Conservation (phyloP, 305 asterid genomes). For the Salvia sclarea region DNA sequence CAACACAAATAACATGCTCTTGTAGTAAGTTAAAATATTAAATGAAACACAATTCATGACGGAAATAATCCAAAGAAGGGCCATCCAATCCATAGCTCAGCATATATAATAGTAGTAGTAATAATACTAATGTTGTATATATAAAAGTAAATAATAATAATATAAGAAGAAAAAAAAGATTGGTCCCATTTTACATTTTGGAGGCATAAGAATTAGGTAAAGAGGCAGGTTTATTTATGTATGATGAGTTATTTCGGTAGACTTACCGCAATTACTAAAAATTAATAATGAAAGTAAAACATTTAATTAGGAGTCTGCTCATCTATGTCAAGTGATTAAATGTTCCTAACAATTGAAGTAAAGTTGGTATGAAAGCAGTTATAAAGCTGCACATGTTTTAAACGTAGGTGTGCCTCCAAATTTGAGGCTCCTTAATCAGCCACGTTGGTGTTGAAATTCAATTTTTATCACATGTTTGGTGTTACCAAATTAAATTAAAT, state of each 20-base stretch:
- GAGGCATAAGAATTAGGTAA: conserved; percentile 25
- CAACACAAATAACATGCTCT: not conserved
- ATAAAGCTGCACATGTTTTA: conserved; percentile 29
- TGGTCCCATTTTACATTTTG: conserved; percentile 24
- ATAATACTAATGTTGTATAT: not conserved
- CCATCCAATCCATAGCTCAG: too few relatives aligned
- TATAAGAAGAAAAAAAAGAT: not conserved
- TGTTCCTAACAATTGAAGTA: conserved; percentile 22
- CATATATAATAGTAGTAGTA: too few relatives aligned
- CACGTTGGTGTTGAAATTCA: conserved; percentile 22
- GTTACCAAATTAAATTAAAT: conserved; percentile 2
- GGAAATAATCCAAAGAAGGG: not conserved
- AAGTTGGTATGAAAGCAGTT: conserved; percentile 22
- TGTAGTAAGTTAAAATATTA: too few relatives aligned
- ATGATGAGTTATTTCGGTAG: conserved; percentile 4
- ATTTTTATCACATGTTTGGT: conserved; percentile 30
- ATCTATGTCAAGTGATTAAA: conserved; percentile 8
- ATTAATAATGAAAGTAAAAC: conserved; percentile 28
- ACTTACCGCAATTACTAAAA: conserved; percentile 27
- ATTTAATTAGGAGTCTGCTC: not conserved
- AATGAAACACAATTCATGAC: not conserved
- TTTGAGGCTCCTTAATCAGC: conserved; percentile 25
- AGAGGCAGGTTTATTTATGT: conserved; percentile 18
- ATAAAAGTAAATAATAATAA: not conserved
- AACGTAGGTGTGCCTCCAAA: not conserved